A percentile compares a stretch with the other conserved stretches of the same genome.
Evolutionary conservation across 1,139 yeast genomes (phyloP).

Genomic region (Suhomyces bribrorum): DNA sequence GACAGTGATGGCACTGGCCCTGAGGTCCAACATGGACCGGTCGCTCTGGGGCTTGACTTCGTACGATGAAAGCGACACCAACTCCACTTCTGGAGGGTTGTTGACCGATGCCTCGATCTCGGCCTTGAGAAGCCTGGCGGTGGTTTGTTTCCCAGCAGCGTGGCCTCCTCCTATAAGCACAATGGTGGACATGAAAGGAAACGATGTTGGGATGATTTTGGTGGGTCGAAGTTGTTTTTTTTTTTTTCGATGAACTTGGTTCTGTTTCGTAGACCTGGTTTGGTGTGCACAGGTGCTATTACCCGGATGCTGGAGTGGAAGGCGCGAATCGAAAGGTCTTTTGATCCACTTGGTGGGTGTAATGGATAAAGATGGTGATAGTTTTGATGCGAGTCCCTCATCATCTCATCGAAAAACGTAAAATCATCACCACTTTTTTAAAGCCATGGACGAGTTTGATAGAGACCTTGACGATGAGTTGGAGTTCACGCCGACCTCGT

Average conservation of each 20-base stretch:
- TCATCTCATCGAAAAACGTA: constrained; percentile 1
- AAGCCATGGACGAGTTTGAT: constrained; percentile 47
- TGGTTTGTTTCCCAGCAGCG: constrained; percentile 61
- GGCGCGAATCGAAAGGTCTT: too few relatives aligned
- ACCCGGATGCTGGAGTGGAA: too few relatives aligned
- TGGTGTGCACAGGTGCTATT: too few relatives aligned
- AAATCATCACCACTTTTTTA: too few relatives aligned
- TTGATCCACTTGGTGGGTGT: too few relatives aligned
- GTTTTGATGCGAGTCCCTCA: neutral
- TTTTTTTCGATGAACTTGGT: too few relatives aligned
- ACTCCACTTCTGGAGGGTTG: constrained; percentile 23
- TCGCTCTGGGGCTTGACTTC: constrained; percentile 14
- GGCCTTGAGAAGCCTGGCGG: constrained; percentile 31
- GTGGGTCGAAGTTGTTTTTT: too few relatives aligned
- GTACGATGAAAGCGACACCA: constrained; percentile 32
- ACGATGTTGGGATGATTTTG: too few relatives aligned
- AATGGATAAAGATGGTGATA: too few relatives aligned
- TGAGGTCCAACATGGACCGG: neutral
- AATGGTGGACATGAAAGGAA: constrained; percentile 37
- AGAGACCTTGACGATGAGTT: constrained; percentile 58
- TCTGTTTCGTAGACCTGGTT: too few relatives aligned
- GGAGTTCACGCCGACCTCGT: constrained; percentile 53
- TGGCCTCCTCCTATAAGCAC: constrained; percentile 76
- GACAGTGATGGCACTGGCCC: constrained; percentile 36
- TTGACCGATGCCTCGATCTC: constrained; percentile 26